Percentiles rank a stretch among this genome's conserved stretches.
These are phyloP conservation scores for Termitomyces sp. DNA, from an alignment of 768 basidiomycete genomes.

Conservation along the genomic window DNA sequence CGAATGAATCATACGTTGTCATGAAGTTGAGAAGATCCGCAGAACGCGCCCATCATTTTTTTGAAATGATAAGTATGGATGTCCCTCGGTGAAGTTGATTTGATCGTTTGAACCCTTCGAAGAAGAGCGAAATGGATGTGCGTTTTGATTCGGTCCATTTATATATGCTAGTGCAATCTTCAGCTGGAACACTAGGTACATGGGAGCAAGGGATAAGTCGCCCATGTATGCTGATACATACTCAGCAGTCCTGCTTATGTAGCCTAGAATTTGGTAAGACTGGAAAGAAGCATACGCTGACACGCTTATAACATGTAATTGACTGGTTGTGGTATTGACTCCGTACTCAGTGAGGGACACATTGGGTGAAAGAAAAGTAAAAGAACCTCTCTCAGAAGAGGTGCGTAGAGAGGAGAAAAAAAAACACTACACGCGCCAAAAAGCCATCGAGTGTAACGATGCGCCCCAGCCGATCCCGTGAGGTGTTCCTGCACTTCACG, in stretches of 20 bases:
- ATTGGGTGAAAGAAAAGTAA: neutral
- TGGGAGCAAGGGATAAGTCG: neutral
- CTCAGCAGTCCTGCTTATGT: neutral
- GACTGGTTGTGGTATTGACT: no score
- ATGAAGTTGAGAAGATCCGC: neutral
- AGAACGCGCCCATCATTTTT: neutral
- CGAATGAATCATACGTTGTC: neutral
- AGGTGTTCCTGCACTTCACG: neutral
- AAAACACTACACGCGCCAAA: no score
- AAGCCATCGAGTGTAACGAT: neutral
- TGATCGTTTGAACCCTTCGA: neutral
- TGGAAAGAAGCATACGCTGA: neutral
- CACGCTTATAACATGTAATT: no score
- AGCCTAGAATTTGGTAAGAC: neutral
- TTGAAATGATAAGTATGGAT: neutral
- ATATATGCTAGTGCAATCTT: neutral
- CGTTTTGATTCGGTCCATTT: neutral
- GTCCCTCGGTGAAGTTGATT: neutral
- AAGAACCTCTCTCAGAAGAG: neutral
- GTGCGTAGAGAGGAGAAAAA: neutral
- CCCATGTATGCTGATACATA: neutral
- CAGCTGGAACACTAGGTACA: neutral
- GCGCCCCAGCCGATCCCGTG: conserved; percentile 9
- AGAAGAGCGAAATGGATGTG: neutral
- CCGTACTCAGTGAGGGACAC: neutral